Base-by-base conservation (phyloP, 768 basidiomycete genomes). In the Suillus discolor region DNA sequence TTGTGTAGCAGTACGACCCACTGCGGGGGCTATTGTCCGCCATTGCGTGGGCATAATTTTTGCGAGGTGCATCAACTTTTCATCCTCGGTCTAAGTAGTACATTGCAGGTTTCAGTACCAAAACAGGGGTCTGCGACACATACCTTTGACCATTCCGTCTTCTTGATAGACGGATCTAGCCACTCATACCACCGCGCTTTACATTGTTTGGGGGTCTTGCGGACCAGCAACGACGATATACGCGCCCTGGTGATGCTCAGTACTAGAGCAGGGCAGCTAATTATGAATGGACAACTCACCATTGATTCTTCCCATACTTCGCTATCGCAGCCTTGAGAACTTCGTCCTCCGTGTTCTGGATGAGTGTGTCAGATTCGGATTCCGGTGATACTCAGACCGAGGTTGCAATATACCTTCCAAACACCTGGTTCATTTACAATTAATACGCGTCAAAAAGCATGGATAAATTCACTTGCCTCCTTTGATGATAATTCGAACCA, bases 31-130 rank as follows among this genome's bases (percentile, higher is more conserved):
- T 71, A 99, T 97, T 28, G 97, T 98, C 36, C 97, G 90, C 97
- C 97, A 99, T 82, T 99, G 97, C 0, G 97, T 99, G 0, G 97
- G 97, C 96, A 99, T 99, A 66, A 99, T 84, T 79, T 98, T 99
- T 51, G 97, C 97, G 28, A 99, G 87, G 76, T 99, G 96, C 13
- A 99, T 84, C 4, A 99, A 87, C 78, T 99, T 99, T 81, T 99
- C 97, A 79, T 99, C 97, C 79, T 99, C 97, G 20, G 92, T 94
- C 94, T 96, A 62, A 16, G 57, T 34, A 44, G 66, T 34, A 23
- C 61, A 51, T 16, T 36, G 54, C 65, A 9, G 65, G 57, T 57
- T 12, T 20, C 39, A 11, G 20, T 11, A 57, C 41, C 0, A 34
- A 20, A 47, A 54, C 8, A 28, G 8, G 16, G 23, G 18, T 42